Evolutionary conservation across 2,329 filamentous ascomycete genomes (phyloP).

Genomic region (Cytospora mali): DNA sequence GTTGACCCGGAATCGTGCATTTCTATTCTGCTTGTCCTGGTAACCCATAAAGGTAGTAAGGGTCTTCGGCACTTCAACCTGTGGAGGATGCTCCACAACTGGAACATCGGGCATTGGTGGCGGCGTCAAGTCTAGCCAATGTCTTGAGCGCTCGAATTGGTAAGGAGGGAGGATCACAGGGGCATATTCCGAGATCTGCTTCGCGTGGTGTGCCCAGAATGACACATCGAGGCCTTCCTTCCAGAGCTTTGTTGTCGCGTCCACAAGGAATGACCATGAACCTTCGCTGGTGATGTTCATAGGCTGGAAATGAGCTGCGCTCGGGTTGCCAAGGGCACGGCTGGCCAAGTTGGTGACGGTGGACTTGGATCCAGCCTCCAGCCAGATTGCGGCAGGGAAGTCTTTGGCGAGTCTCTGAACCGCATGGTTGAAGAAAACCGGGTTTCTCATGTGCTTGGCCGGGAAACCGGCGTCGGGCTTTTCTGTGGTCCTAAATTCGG

Average conservation of each 20-base stretch:
- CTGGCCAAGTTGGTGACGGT: constrained; percentile 39
- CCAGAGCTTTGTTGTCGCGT: constrained; percentile 43
- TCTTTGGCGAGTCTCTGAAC: neutral
- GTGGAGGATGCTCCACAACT: neutral
- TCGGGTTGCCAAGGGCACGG: constrained; percentile 30
- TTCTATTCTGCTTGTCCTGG: constrained; percentile 23
- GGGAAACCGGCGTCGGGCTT: constrained; percentile 29
- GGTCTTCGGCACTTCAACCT: constrained; percentile 28
- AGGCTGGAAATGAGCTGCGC: constrained; percentile 30
- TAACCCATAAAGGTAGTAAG: constrained; percentile 28
- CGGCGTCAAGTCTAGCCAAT: constrained; percentile 42
- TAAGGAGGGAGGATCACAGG: constrained; percentile 43
- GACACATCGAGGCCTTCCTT: constrained; percentile 38
- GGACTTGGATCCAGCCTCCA: constrained; percentile 47
- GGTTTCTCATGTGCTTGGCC: constrained; percentile 43
- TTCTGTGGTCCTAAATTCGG: constrained; percentile 30
- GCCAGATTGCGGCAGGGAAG: constrained; percentile 36
- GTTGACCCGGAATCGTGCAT: constrained; percentile 46
- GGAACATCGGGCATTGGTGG: constrained; percentile 23
- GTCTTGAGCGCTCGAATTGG: constrained; percentile 44
- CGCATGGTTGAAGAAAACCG: constrained; percentile 48
- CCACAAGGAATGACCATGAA: constrained; percentile 30
- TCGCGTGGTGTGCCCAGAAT: constrained; percentile 43
- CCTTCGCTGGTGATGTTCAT: constrained; percentile 31
- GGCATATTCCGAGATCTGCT: constrained; percentile 33